Percentiles rank a stretch among this genome's conserved stretches.
Evolutionary conservation across 371 early-diverging fungal species (phyloP).

Genomic region (Choanephora cucurbitarum): DNA sequence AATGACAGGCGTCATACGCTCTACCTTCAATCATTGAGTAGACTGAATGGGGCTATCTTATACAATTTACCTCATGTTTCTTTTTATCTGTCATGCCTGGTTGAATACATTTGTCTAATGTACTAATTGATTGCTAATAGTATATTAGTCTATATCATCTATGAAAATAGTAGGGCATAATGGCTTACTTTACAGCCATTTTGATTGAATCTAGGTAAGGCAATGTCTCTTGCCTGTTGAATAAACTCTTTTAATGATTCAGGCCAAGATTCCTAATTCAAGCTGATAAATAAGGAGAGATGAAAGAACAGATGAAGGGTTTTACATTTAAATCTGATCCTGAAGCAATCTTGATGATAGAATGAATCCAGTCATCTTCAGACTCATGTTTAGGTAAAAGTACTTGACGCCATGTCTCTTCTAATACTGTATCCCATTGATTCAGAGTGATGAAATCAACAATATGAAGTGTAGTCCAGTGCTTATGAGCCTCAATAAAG

Average conservation of each 20-base stretch:
- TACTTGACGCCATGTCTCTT: conserved; percentile 39
- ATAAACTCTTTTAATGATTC: conserved; percentile 22
- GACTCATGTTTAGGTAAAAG: conserved; percentile 10
- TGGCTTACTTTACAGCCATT: conserved; percentile 14
- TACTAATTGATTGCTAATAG: too few relatives aligned
- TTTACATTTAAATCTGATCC: conserved; percentile 21
- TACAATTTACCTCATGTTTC: conserved; percentile 53
- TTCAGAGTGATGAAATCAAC: conserved; percentile 47
- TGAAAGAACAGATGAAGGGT: too few relatives aligned
- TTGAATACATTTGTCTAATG: conserved; percentile 26
- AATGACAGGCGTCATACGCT: conserved; percentile 62
- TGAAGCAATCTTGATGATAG: conserved; percentile 24
- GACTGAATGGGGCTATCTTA: not conserved
- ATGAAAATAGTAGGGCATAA: too few relatives aligned
- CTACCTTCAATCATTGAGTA: conserved; percentile 43
- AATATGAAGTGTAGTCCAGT: conserved; percentile 43
- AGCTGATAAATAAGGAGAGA: too few relatives aligned
- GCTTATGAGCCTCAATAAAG: conserved; percentile 27
- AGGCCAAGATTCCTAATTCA: conserved; percentile 32
- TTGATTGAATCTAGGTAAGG: conserved; percentile 21
- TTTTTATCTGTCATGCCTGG: conserved; percentile 83
- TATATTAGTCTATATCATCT: too few relatives aligned
- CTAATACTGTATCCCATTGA: conserved; percentile 39
- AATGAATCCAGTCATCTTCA: conserved; percentile 18
- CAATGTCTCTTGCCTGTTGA: conserved; percentile 20